phyloP scores from a whole-genome alignment of 1,139 yeast species.

The Sugiyamaella castrensis region DNA sequence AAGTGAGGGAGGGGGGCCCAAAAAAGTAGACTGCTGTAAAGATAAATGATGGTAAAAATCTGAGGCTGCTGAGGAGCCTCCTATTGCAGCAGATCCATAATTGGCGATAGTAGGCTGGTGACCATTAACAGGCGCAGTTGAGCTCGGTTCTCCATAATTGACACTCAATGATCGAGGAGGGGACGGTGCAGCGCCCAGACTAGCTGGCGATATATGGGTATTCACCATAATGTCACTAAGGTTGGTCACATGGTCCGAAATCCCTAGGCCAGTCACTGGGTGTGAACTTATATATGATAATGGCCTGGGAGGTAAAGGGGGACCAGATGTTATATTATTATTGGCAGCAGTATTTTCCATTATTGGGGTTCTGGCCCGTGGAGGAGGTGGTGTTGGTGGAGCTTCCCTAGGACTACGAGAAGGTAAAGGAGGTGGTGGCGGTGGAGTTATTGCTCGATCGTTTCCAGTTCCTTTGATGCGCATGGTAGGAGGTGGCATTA shows the following conservation, averaged over 20 bases:
- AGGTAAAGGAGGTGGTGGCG: constrained; percentile 21
- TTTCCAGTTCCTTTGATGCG: neutral
- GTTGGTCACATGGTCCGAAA: neutral
- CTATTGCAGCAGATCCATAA: too few relatives aligned
- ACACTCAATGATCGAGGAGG: too few relatives aligned
- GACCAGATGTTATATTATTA: constrained; percentile 2
- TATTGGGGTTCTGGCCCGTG: constrained; percentile 9
- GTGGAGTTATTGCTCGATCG: constrained; percentile 12
- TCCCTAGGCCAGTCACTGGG: neutral
- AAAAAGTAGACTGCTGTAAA: neutral
- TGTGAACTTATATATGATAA: constrained; percentile 7
- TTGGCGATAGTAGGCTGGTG: too few relatives aligned
- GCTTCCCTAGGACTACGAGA: constrained; percentile 3
- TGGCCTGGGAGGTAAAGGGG: constrained; percentile 4
- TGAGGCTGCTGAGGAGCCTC: neutral
- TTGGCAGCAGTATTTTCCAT: neutral
- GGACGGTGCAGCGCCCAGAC: neutral
- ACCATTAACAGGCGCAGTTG: too few relatives aligned
- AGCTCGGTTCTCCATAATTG: too few relatives aligned
- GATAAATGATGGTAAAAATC: constrained; percentile 4
- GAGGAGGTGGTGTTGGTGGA: constrained; percentile 12
- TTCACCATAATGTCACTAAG: neutral
- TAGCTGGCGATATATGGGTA: neutral
- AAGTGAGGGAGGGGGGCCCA: constrained; percentile 10
- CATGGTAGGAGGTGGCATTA: constrained; percentile 10